phyloP scores from a whole-genome alignment of 164 flowering plant species.

The Taxillus chinensis region DNA sequence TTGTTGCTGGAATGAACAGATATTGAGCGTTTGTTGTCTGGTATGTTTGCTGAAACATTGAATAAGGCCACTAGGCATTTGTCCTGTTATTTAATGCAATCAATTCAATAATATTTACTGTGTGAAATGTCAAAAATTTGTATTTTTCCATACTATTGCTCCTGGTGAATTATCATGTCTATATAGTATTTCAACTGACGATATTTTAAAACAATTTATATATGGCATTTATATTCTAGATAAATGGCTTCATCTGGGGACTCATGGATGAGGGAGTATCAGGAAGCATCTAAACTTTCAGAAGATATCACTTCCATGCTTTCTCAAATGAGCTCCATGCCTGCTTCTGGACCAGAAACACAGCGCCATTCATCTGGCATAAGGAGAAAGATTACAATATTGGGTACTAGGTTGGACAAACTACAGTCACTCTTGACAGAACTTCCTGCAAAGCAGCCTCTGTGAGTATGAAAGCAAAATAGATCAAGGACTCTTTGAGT shows the following conservation, averaged over 20 bases:
- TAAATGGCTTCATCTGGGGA: slow-evolving; percentile 70
- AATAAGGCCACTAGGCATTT: too few relatives aligned
- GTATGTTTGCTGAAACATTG: too few relatives aligned
- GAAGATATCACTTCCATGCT: slow-evolving; percentile 82
- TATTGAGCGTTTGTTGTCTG: too few relatives aligned
- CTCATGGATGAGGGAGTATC: slow-evolving; percentile 78
- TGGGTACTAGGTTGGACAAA: slow-evolving; percentile 79
- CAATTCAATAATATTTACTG: too few relatives aligned
- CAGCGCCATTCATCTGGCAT: slow-evolving; percentile 76
- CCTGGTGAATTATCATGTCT: too few relatives aligned
- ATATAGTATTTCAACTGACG: too few relatives aligned
- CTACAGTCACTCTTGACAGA: slow-evolving; percentile 60
- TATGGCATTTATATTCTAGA: not conserved
- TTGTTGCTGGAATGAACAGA: too few relatives aligned
- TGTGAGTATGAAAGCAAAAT: slow-evolving; percentile 32
- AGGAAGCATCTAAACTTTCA: slow-evolving; percentile 69
- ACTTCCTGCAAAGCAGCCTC: slow-evolving; percentile 65
- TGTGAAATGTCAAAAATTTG: too few relatives aligned
- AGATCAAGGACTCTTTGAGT: too few relatives aligned
- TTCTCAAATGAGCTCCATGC: slow-evolving; percentile 45
- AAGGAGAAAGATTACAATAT: slow-evolving; percentile 73
- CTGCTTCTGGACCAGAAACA: slow-evolving; percentile 68
- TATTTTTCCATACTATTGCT: too few relatives aligned
- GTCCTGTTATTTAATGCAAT: too few relatives aligned
- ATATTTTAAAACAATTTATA: too few relatives aligned